Conservation (phyloP, 2,329 filamentous ascomycete genomes). For the Trichoderma koningiopsis region DNA sequence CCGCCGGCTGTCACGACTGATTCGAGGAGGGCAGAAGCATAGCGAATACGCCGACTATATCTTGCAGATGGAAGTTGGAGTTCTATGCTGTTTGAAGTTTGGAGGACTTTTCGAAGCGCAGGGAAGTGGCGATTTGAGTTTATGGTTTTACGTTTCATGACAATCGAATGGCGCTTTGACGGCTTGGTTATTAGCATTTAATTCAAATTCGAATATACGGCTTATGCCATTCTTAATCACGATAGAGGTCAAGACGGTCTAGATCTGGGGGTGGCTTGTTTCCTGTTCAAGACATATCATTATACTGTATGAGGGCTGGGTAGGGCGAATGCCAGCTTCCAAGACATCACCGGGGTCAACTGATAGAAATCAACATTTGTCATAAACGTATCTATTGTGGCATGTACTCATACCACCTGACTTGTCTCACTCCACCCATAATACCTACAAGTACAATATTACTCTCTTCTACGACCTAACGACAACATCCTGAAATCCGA, state of each 20-base stretch:
- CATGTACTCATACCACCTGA: neutral
- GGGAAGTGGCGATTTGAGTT: neutral
- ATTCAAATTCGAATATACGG: neutral
- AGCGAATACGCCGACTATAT: neutral
- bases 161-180: neutral
- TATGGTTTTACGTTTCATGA: neutral
- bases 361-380: neutral
- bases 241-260: neutral
- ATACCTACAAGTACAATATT: neutral
- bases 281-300: neutral
- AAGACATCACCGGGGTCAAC: neutral
- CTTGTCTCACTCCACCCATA: neutral
- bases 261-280: neutral
- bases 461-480: neutral
- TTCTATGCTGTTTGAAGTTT: neutral
- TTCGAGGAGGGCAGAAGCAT: constrained; percentile 18
- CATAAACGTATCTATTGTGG: neutral
- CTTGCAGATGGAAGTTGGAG: neutral
- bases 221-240: neutral
- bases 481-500: neutral
- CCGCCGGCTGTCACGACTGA: constrained; percentile 31
- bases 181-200: neutral
- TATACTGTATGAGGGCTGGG: neutral
- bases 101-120: neutral
- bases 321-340: neutral